Conservation (phyloP, 2,329 filamentous ascomycete species). For the Pseudogymnoascus sp. region DNA sequence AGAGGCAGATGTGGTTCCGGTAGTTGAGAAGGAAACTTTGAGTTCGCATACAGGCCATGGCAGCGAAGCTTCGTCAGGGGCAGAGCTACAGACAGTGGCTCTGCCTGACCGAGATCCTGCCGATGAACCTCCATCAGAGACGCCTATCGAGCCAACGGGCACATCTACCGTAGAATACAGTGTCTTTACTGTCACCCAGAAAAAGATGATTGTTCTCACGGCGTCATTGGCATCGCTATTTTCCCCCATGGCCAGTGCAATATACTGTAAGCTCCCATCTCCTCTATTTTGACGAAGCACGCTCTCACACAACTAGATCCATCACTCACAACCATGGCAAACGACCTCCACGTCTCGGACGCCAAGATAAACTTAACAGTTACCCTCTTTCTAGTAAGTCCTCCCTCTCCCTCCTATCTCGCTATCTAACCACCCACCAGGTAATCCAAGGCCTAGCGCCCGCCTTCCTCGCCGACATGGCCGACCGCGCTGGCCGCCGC, state of each 20-base stretch:
- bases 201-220: conserved; percentile 44
- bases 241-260: conserved; percentile 48
- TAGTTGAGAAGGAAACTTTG: background rate
- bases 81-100: background rate
- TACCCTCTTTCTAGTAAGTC: background rate
- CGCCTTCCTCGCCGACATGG: conserved; percentile 48
- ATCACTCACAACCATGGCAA: conserved; percentile 31
- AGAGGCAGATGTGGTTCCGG: background rate
- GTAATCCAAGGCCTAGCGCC: conserved; percentile 54
- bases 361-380: conserved; percentile 8
- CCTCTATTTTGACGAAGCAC: conserved; percentile 40
- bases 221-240: conserved; percentile 46
- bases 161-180: conserved; percentile 6
- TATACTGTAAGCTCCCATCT: conserved; percentile 48
- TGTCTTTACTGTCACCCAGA: conserved; percentile 22
- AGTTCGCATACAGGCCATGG: background rate
- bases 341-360: conserved; percentile 28
- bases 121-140: background rate
- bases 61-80: background rate
- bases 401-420: conserved; percentile 31
- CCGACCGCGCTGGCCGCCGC: conserved; percentile 46
- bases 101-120: background rate
- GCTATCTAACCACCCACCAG: conserved; percentile 35
- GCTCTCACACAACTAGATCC: conserved; percentile 34
- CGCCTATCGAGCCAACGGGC: background rate